Conservation (phyloP, 2,329 filamentous ascomycete species). For the Xylaria sp. region DNA sequence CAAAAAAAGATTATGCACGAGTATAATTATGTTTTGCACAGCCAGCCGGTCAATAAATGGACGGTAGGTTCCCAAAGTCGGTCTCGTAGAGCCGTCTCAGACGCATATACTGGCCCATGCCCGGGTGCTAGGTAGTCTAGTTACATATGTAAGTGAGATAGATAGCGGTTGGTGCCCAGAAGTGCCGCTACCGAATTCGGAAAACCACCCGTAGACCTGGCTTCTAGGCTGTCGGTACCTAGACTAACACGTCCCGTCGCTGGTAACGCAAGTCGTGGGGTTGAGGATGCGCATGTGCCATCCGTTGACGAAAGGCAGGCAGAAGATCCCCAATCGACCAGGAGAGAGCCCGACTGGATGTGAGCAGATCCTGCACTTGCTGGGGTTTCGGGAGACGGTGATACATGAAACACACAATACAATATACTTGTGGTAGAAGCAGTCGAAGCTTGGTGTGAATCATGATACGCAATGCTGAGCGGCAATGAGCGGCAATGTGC, state of each 20-base stretch:
- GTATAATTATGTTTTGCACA: conserved; percentile 33
- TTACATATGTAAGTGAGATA: not conserved
- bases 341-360: conserved; percentile 32
- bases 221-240: conserved; percentile 15
- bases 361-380: conserved; percentile 9
- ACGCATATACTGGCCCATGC: no score
- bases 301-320: conserved; percentile 29
- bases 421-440: not conserved
- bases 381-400: conserved; percentile 13
- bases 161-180: not conserved
- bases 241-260: not conserved
- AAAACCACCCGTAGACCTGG: conserved; percentile 21
- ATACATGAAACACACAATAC: conserved; percentile 3
- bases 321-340: conserved; percentile 28
- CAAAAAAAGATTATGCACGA: conserved; percentile 23
- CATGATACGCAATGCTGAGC: conserved; percentile 15
- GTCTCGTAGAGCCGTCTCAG: no score
- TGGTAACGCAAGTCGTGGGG: conserved; percentile 35
- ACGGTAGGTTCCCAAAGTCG: not conserved
- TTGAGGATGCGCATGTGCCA: conserved; percentile 27
- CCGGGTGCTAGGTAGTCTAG: no score
- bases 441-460: conserved; percentile 17
- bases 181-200: conserved; percentile 24
- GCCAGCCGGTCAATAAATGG: conserved; percentile 26
- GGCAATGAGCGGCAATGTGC: conserved; percentile 9